Conservation (phyloP, 2,329 filamentous ascomycete genomes). For the Camillea tinctor region DNA sequence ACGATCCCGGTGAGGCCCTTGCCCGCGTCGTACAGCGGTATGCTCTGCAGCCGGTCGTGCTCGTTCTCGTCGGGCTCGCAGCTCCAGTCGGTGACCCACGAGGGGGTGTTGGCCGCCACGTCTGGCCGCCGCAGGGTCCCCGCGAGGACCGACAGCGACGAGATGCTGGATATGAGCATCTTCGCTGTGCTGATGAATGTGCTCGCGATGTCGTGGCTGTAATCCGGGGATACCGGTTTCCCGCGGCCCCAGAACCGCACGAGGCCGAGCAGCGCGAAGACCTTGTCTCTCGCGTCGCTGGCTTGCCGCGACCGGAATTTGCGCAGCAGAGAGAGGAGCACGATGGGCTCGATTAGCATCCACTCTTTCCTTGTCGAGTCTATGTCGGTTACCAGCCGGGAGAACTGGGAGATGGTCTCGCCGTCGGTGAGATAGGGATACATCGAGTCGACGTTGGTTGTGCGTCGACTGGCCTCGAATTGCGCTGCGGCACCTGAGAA, state of each 20-base stretch:
- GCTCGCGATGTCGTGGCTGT: slow-evolving; percentile 2
- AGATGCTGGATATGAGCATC: slow-evolving; percentile 15
- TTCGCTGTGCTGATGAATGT: slow-evolving; percentile 13
- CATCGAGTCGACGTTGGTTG: slow-evolving; percentile 8
- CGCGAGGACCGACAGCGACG: slow-evolving; percentile 14
- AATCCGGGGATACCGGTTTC: slow-evolving; percentile 12
- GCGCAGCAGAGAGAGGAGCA: slow-evolving; percentile 14
- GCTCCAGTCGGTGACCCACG: slow-evolving; percentile 21
- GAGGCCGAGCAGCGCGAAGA: slow-evolving; percentile 21
- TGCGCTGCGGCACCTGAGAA: slow-evolving; percentile 18
- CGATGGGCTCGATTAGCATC: slow-evolving; percentile 8
- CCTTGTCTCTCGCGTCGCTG: slow-evolving; percentile 19
- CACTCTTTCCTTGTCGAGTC: slow-evolving; percentile 15
- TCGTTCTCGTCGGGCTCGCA: slow-evolving; percentile 11
- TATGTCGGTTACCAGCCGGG: slow-evolving; percentile 15
- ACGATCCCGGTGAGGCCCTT: slow-evolving; percentile 9
- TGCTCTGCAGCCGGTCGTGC: slow-evolving; percentile 13
- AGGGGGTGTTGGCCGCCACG: slow-evolving; percentile 5
- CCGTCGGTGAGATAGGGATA: slow-evolving; percentile 13
- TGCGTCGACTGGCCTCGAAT: slow-evolving; percentile 11
- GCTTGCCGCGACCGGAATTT: slow-evolving; percentile 19
- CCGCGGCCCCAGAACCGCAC: slow-evolving; percentile 15
- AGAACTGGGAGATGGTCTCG: slow-evolving; percentile 11
- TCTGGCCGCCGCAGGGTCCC: slow-evolving; percentile 10
- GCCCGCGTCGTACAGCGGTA: slow-evolving; percentile 12